A percentile compares a stretch with the other conserved stretches of the same genome.
phyloP scores from a whole-genome alignment of 1,284 basidiomycete genomes.

The Ceratobasidium theobromae region DNA sequence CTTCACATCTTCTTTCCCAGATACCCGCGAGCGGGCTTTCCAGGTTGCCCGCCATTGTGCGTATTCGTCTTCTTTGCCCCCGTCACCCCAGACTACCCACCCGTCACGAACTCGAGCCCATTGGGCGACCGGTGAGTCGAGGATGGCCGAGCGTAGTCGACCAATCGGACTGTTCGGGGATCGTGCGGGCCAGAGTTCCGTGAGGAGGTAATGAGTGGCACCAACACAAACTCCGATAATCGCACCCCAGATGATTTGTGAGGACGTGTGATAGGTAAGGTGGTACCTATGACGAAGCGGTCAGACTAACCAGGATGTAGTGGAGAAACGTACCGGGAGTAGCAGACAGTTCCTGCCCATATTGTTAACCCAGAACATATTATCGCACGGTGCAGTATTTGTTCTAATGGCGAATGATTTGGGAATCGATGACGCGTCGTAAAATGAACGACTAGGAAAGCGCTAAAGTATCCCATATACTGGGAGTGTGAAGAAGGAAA shows the following conservation, averaged over 20 bases:
- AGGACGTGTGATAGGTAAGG: slow-evolving; percentile 69
- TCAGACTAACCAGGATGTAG: not conserved
- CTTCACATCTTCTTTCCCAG: not conserved
- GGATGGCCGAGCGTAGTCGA: slow-evolving; percentile 50
- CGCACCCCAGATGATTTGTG: slow-evolving; percentile 74
- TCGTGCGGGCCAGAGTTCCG: slow-evolving; percentile 60
- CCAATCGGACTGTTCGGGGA: slow-evolving; percentile 58
- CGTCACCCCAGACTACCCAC: slow-evolving; percentile 75
- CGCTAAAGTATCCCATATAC: slow-evolving; percentile 83
- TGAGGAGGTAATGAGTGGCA: slow-evolving; percentile 55
- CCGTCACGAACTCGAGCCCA: slow-evolving; percentile 78
- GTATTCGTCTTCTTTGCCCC: slow-evolving; percentile 68
- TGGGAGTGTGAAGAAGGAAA: slow-evolving; percentile 89
- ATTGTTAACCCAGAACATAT: slow-evolving; percentile 56
- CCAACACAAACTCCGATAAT: slow-evolving; percentile 66
- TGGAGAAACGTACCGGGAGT: slow-evolving; percentile 61
- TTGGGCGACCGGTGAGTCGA: slow-evolving; percentile 59
- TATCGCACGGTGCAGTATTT: slow-evolving; percentile 50
- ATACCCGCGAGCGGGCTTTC: slow-evolving; percentile 39
- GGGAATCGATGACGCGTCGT: slow-evolving; percentile 67
- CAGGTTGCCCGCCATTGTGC: slow-evolving; percentile 57
- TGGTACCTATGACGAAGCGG: slow-evolving; percentile 54
- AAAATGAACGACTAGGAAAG: slow-evolving; percentile 74
- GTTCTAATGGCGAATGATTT: slow-evolving; percentile 46
- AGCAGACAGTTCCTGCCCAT: slow-evolving; percentile 69